phyloP scores from a whole-genome alignment of 257 asterid species.

The Penstemon newberryi region DNA sequence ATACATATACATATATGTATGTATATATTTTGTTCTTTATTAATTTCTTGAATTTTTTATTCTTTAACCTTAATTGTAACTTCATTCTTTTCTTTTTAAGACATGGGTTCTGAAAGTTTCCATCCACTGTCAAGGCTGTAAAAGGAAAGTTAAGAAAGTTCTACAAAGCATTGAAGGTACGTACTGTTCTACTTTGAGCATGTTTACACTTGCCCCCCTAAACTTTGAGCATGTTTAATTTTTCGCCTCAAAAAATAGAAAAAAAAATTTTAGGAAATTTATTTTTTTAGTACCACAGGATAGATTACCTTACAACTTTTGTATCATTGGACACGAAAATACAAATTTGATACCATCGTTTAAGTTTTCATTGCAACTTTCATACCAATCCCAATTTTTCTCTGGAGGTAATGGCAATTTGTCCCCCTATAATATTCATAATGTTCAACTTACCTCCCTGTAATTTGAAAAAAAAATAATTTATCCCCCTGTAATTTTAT shows the following conservation, averaged over 20 bases:
- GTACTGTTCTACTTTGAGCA: too few relatives aligned
- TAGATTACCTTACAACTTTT: neutral
- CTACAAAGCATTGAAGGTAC: constrained; percentile 75
- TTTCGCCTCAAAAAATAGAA: too few relatives aligned
- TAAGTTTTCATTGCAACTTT: neutral
- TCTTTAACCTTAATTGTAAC: neutral
- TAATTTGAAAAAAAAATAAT: too few relatives aligned
- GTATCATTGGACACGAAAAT: neutral
- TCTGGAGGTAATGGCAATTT: too few relatives aligned
- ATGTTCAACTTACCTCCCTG: too few relatives aligned
- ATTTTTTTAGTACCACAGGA: too few relatives aligned
- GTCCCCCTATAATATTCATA: too few relatives aligned
- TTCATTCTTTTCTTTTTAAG: constrained; percentile 35
- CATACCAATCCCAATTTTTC: too few relatives aligned
- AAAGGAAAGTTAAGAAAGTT: constrained; percentile 74
- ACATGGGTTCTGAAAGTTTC: constrained; percentile 79
- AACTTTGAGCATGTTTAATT: neutral
- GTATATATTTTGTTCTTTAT: neutral
- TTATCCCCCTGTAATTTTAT: too few relatives aligned
- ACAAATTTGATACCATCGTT: neutral
- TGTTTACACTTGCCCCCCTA: too few relatives aligned
- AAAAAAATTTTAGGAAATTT: too few relatives aligned
- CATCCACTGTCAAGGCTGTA: constrained; percentile 92
- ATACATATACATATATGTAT: neutral
- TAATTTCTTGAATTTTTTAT: neutral